Percentiles rank a stretch among this genome's conserved stretches.
Conservation (phyloP, 1,139 yeast species). For the Scheffersomyces segobiensis region DNA sequence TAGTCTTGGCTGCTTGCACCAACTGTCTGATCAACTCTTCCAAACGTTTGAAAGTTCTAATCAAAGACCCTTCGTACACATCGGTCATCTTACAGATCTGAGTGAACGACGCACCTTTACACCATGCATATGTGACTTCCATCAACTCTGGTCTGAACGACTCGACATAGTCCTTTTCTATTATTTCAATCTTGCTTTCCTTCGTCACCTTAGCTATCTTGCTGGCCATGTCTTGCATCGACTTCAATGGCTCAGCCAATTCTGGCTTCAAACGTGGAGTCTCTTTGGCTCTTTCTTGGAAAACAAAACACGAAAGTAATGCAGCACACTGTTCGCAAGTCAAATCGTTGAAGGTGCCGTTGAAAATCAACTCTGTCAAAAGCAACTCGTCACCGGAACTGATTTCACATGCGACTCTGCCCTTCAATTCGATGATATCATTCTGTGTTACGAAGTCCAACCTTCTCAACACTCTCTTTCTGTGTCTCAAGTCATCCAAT, state of each 20-base stretch:
- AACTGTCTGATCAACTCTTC: constrained; percentile 92
- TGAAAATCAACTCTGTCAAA: constrained; percentile 87
- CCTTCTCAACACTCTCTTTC: constrained; percentile 85
- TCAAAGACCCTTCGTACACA: constrained; percentile 94
- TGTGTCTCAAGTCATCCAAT: constrained; percentile 86
- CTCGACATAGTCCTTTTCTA: constrained; percentile 90
- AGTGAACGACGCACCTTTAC: constrained; percentile 92
- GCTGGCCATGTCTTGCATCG: constrained; percentile 85
- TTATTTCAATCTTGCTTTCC: constrained; percentile 85
- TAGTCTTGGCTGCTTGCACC: constrained; percentile 86
- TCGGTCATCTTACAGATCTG: constrained; percentile 98
- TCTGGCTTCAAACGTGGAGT: constrained; percentile 84
- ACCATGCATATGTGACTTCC: constrained; percentile 98
- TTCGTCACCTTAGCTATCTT: constrained; percentile 85
- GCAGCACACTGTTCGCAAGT: constrained; percentile 92
- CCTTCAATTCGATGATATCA: constrained; percentile 91
- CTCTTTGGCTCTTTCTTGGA: constrained; percentile 93
- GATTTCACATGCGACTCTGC: constrained; percentile 93
- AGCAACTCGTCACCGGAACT: constrained; percentile 92
- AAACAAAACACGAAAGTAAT: constrained; percentile 88
- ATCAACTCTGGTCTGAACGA: constrained; percentile 87
- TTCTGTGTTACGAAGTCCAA: constrained; percentile 79
- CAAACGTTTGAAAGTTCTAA: constrained; percentile 88
- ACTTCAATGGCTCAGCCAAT: constrained; percentile 83
- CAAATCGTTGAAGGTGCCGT: constrained; percentile 89